These are phyloP conservation scores for Chytriomyces sp. DNA, from an alignment of 192 early-diverging fungal genomes.

Conservation along the genomic window DNA sequence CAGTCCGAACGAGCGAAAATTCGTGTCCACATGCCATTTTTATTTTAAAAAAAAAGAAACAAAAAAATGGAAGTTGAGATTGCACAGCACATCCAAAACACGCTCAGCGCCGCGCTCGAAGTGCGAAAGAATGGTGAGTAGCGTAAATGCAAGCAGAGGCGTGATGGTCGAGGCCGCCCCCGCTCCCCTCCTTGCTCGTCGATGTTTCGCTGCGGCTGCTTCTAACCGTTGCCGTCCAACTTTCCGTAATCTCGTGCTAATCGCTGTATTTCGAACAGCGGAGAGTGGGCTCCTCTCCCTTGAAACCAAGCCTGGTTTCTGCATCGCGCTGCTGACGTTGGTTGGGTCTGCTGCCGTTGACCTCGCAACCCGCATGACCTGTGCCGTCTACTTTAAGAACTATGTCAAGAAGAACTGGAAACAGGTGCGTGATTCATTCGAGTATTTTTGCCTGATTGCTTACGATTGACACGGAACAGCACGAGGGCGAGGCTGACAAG, in stretches of 20 bases:
- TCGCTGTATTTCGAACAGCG: slow-evolving; percentile 37
- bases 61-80: slow-evolving; percentile 30
- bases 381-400: slow-evolving; percentile 95
- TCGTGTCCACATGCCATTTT: background rate
- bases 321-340: slow-evolving; percentile 75
- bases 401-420: slow-evolving; percentile 89
- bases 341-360: slow-evolving; percentile 66
- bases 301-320: slow-evolving; percentile 62
- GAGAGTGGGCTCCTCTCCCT: slow-evolving; percentile 41
- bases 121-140: slow-evolving; percentile 12
- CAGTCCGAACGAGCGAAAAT: no score
- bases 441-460: background rate
- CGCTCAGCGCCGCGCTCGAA: slow-evolving; percentile 21
- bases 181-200: background rate
- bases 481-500: slow-evolving; percentile 58
- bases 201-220: background rate
- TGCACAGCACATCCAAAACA: slow-evolving; percentile 36
- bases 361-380: slow-evolving; percentile 73
- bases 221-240: background rate
- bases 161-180: background rate
- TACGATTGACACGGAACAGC: slow-evolving; percentile 27
- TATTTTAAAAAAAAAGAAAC: background rate
- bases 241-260: background rate
- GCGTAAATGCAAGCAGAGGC: background rate
- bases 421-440: slow-evolving; percentile 36